These are phyloP conservation scores for Aphanomyces cochlioides DNA, from an alignment of 352 stramenopile genomes.

Conservation along the genomic window DNA sequence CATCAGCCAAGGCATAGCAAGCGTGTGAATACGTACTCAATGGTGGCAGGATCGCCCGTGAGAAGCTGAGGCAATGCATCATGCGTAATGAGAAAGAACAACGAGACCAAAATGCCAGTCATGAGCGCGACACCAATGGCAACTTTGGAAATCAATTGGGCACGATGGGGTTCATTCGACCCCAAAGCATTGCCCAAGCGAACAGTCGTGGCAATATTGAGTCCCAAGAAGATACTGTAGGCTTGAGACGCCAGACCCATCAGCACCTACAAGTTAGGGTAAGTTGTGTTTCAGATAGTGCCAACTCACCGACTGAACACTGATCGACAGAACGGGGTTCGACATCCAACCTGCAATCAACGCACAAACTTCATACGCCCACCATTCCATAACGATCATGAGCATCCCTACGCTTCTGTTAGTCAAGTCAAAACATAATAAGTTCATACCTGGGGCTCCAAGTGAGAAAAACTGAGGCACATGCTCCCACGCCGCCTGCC, in stretches of 20 bases:
- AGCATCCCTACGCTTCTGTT: constrained; percentile 36
- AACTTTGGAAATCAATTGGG: constrained; percentile 48
- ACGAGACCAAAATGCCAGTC: constrained; percentile 35
- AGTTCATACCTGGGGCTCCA: constrained; percentile 43
- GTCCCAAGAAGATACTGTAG: constrained; percentile 62
- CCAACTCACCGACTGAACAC: constrained; percentile 57
- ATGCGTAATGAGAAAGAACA: constrained; percentile 34
- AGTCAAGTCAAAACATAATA: background rate
- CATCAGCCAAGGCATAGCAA: background rate
- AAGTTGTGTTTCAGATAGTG: background rate
- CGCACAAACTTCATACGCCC: constrained; percentile 80
- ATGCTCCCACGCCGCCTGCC: constrained; percentile 22
- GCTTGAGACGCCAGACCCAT: constrained; percentile 57
- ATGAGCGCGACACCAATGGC: constrained; percentile 36
- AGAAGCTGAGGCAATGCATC: constrained; percentile 56
- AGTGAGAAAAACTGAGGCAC: constrained; percentile 33
- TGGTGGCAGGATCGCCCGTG: constrained; percentile 63
- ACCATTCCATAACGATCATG: constrained; percentile 77
- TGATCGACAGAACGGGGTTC: constrained; percentile 61
- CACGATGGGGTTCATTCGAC: constrained; percentile 42
- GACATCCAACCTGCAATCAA: constrained; percentile 56
- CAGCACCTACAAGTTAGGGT: constrained; percentile 34
- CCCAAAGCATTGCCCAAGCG: constrained; percentile 60
- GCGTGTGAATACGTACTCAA: constrained; percentile 37
- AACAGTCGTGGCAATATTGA: constrained; percentile 54